Base-by-base conservation (phyloP, 805 yeast genomes). In the Dipodascus albidus region DNA sequence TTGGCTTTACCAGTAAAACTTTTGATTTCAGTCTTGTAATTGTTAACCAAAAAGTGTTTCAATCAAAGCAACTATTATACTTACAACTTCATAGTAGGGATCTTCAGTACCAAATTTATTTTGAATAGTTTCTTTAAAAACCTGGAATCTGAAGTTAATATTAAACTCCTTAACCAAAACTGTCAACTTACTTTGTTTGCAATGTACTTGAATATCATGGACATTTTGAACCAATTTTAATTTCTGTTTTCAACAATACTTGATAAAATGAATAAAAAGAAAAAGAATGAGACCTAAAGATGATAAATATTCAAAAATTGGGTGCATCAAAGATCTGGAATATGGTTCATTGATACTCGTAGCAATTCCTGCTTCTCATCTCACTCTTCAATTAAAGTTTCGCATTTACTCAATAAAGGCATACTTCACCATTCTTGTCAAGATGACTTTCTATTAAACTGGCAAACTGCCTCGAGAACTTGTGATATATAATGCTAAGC, bases 61-160 rank as follows among this genome's bases (percentile, higher is more conserved):
- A 15, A 15, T 48, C 11, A n/a, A 6, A 3, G 2, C 19, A 19
- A 1, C 8, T 35, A 8, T 21, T 3, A 6, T 23, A 52, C 60
- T 23, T 53, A 71, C 73, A 31, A 61, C 63, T 47, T 68, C 70
- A 54, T 66, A 70, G 56, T 72, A 74, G 3, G 77, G 77, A 57
- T 74, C 76, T 54, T 73, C 77, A 2, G 67, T 63, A 4, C 75
- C 74, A 54, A 72, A 68, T 50, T 63, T 67, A 54, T 71, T 69
- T 62, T 62, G 58, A 48, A 65, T 55, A 17, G 44, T 38, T 38
- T 38, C 44, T 14, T 38, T 38, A 14, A 38, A 38, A 6, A 38
- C 15, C 44, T 38, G n/a, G 44, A 17, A 3, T 38, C 20, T n/a
- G 20, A 38, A 14, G 20, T 14, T 4, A 11, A 38, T 6, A 38